A percentile compares a stretch with the other conserved stretches of the same genome.
Evolutionary conservation across 345 rosid species (phyloP).

Genomic region (Euphorbia tirucalli): DNA sequence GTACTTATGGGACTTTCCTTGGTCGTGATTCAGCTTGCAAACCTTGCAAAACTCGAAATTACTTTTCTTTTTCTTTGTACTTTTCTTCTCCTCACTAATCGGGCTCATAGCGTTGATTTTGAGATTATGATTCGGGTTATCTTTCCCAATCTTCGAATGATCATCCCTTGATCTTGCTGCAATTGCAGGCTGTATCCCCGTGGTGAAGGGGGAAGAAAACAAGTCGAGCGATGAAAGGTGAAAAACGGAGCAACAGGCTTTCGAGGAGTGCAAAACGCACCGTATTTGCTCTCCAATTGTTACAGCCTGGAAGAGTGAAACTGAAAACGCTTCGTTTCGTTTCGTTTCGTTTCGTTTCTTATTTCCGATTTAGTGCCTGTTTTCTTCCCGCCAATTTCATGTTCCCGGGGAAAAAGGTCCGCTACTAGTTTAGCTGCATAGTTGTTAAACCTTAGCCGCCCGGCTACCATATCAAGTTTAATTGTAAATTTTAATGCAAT

Average conservation of each 20-base stretch:
- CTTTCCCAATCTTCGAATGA: background rate
- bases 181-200: background rate
- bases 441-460: no score
- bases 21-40: conserved; percentile 65
- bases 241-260: no score
- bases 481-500: no score
- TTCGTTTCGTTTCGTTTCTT: no score
- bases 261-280: background rate
- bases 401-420: no score
- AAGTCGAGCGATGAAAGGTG: background rate
- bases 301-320: background rate
- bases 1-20: conserved; percentile 73
- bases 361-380: no score
- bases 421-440: no score
- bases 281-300: background rate
- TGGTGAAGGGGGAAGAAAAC: background rate
- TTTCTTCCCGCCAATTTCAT: no score
- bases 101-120: conserved; percentile 10
- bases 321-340: conserved; percentile 1
- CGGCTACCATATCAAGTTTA: no score
- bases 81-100: conserved; percentile 5
- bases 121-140: background rate
- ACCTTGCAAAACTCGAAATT: conserved; percentile 73
- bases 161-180: background rate
- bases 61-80: conserved; percentile 26